Conservation (phyloP, 75 land plant species). For the Larix kaempferi region DNA sequence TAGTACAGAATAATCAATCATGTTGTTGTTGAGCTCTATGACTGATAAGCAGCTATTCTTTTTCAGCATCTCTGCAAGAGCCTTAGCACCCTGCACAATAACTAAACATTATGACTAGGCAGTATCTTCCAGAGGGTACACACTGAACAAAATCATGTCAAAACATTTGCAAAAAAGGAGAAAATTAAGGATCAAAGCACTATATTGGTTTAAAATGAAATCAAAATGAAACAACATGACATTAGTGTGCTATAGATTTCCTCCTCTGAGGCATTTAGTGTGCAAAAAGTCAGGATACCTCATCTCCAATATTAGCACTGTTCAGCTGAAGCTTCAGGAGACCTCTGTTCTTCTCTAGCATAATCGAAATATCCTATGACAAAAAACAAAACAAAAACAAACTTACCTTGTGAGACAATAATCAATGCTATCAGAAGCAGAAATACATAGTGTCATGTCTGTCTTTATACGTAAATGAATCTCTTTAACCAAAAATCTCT, state of each 20-base stretch:
- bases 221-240: not conserved
- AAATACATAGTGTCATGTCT: no score
- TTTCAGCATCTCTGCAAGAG: conserved; percentile 85
- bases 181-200: not conserved
- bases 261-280: not conserved
- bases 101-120: not conserved
- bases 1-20: conserved; percentile 87
- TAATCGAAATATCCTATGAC: conserved; percentile 60
- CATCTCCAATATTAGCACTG: conserved; percentile 84
- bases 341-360: conserved; percentile 60
- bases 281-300: conserved; percentile 43
- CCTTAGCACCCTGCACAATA: conserved; percentile 85
- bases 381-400: no score
- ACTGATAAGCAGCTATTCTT: conserved; percentile 66
- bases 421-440: no score
- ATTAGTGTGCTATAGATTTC: not conserved
- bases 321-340: conserved; percentile 86
- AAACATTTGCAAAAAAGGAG: not conserved
- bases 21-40: conserved; percentile 93
- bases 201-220: not conserved
- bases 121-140: not conserved
- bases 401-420: no score
- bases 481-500: no score
- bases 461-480: no score
- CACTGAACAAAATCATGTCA: not conserved